Percentiles rank a stretch among this genome's conserved stretches.
These are phyloP conservation scores for Phytophthora palmivora DNA, from an alignment of 352 stramenopile genomes.

Conservation along the genomic window DNA sequence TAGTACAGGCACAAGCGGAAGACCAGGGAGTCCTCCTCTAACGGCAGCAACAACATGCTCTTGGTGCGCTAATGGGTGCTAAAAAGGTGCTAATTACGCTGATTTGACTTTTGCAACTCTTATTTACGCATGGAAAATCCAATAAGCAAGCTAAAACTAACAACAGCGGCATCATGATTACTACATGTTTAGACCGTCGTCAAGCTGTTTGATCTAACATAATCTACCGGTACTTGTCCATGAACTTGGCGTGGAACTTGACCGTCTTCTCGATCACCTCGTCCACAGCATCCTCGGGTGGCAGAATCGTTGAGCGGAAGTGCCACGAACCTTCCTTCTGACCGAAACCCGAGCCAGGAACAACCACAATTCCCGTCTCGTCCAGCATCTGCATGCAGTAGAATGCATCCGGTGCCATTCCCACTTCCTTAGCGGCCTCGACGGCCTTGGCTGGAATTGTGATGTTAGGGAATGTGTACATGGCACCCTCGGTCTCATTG, in stretches of 20 bases:
- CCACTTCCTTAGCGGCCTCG: slow-evolving; percentile 73
- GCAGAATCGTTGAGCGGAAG: slow-evolving; percentile 99
- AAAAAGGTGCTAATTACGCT: neutral
- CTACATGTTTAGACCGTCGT: neutral
- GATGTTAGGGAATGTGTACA: slow-evolving; percentile 99
- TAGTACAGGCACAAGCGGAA: slow-evolving; percentile 69
- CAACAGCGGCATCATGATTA: neutral
- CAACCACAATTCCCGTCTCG: slow-evolving; percentile 97
- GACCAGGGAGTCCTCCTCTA: slow-evolving; percentile 58
- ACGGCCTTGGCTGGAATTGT: slow-evolving; percentile 91
- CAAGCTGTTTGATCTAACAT: slow-evolving; percentile 5
- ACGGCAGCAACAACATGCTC: slow-evolving; percentile 53
- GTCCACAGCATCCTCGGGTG: slow-evolving; percentile 96
- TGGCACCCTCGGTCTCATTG: slow-evolving; percentile 96
- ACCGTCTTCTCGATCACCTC: slow-evolving; percentile 95
- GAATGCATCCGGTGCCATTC: slow-evolving; percentile 93
- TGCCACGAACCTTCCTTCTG: slow-evolving; percentile 97
- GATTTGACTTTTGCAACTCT: neutral
- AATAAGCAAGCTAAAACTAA: too few relatives aligned
- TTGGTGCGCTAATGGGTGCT: neutral
- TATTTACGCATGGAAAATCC: too few relatives aligned
- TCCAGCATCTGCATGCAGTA: slow-evolving; percentile 98
- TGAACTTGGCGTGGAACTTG: slow-evolving; percentile 97
- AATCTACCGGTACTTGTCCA: slow-evolving; percentile 92
- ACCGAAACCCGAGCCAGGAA: slow-evolving; percentile 98